Evolutionary conservation across 2,329 filamentous ascomycete genomes (phyloP).

Genomic region (Cryphonectria japonica): DNA sequence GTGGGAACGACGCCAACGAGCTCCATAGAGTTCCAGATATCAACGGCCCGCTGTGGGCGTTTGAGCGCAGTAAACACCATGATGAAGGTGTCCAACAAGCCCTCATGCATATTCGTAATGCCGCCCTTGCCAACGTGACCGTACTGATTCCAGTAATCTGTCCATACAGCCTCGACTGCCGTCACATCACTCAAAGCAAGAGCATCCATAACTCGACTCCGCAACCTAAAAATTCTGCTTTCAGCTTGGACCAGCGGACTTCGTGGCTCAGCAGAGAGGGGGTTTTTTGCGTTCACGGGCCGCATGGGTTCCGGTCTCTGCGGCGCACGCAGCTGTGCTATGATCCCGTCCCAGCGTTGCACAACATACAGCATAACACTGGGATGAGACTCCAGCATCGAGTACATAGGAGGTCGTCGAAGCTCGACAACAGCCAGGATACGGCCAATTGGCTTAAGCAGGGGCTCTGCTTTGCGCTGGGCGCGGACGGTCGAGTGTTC

Average conservation of each 20-base stretch:
- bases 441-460: conserved; percentile 34
- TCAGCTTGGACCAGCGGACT: background rate
- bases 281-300: background rate
- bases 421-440: conserved; percentile 30
- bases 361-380: conserved; percentile 32
- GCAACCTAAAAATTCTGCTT: conserved; percentile 21
- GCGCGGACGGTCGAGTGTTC: conserved; percentile 30
- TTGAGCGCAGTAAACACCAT: conserved; percentile 39
- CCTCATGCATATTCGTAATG: conserved; percentile 28
- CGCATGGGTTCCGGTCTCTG: background rate
- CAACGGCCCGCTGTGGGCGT: conserved; percentile 36
- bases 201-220: conserved; percentile 36
- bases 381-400: conserved; percentile 32
- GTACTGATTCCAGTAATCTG: conserved; percentile 36
- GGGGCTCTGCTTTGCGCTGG: conserved; percentile 32
- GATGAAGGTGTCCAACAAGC: conserved; percentile 43
- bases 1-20: conserved; percentile 59
- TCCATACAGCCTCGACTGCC: conserved; percentile 36
- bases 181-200: conserved; percentile 35
- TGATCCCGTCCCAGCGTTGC: conserved; percentile 25
- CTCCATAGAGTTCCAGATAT: conserved; percentile 48
- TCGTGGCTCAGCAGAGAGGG: background rate
- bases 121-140: conserved; percentile 28
- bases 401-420: conserved; percentile 25
- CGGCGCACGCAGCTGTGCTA: conserved; percentile 24